These are phyloP conservation scores for Rhizopogon vinicolor DNA, from an alignment of 768 basidiomycete species.

Conservation along the genomic window DNA sequence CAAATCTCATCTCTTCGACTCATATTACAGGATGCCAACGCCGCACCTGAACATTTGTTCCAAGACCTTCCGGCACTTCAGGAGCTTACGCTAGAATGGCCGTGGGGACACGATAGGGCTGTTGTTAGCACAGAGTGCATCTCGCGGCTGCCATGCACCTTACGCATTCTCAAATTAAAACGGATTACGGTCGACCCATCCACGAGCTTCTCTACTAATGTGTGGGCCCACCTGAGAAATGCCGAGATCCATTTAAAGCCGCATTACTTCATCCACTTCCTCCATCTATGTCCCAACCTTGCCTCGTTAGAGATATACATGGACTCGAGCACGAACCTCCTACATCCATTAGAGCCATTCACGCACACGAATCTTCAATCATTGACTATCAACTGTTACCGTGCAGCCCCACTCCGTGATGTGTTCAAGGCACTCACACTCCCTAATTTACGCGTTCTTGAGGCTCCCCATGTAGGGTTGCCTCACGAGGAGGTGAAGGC, in stretches of 20 bases:
- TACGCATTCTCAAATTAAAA: conserved; percentile 10
- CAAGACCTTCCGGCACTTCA: conserved; percentile 14
- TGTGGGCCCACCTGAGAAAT: conserved; percentile 16
- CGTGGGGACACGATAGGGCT: neutral
- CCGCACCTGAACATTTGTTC: conserved; percentile 11
- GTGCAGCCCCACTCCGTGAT: neutral
- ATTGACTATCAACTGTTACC: neutral
- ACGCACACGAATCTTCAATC: neutral
- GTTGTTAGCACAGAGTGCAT: conserved; percentile 1
- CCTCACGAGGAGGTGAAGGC: neutral
- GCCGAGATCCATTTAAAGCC: conserved; percentile 3
- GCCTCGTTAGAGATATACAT: neutral
- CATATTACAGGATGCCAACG: conserved; percentile 6
- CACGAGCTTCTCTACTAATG: neutral
- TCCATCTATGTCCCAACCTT: neutral
- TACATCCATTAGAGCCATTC: neutral
- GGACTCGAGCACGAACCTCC: no score
- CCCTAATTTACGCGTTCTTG: neutral
- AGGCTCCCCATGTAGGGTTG: neutral
- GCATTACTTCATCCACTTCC: neutral
- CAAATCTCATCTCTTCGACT: neutral
- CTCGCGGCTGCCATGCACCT: conserved; percentile 1
- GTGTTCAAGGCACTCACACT: neutral
- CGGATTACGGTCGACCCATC: neutral
- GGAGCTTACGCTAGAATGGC: conserved; percentile 12